Base-by-base conservation (phyloP, 2,329 filamentous ascomycete genomes). In the Epichloe bromicola region DNA sequence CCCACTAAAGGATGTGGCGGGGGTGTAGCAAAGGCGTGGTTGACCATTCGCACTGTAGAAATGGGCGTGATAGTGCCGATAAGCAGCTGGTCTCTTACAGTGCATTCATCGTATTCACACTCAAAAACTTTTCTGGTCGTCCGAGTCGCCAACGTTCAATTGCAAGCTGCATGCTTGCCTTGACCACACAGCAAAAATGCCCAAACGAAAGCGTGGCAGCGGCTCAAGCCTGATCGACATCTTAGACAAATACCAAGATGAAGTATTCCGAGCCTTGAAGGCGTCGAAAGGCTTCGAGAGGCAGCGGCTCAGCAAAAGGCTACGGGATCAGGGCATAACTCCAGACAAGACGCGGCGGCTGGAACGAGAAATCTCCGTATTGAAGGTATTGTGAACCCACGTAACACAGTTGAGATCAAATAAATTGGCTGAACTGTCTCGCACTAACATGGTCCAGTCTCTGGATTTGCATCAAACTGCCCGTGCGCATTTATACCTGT, bases 241-340 rank as follows among this genome's bases (percentile, higher is more conserved):
- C 54, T 68, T 83, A n/a, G 66, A 71, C 8, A 74, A 77, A 57
- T 70, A 74, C 59, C 73, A 75, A 56, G 80, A 79, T 61, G 74
- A 81, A 37, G 71, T 91, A 8, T 75, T 75, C 54, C 76, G 79
- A 52, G 83, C 83, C 1, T 73, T 91, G 54, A 88, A 88, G 65
- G 72, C 75, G 11, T 83, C 82, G 51, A 88, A 86, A 62, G 82
- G 83, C 45, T 85, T 88, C 61, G 86, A 91, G 70, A 76, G 86
- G 44, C 87, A 91, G 67, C 86, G 88, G 56, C 75, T 86, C 53
- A 76, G 83, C 54, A 83, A 80, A 63, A 70, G 75, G 41, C 65
- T 78, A 14, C 72, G 67, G 47, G 75, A 79, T 30, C 67, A 69
- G 49, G 72, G 70, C 48, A 59, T 68, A 15, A 62, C 66, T 2